A percentile compares a stretch with the other conserved stretches of the same genome.
phyloP scores from a whole-genome alignment of 129 eudicot genomes.

The Tagetes patula region DNA sequence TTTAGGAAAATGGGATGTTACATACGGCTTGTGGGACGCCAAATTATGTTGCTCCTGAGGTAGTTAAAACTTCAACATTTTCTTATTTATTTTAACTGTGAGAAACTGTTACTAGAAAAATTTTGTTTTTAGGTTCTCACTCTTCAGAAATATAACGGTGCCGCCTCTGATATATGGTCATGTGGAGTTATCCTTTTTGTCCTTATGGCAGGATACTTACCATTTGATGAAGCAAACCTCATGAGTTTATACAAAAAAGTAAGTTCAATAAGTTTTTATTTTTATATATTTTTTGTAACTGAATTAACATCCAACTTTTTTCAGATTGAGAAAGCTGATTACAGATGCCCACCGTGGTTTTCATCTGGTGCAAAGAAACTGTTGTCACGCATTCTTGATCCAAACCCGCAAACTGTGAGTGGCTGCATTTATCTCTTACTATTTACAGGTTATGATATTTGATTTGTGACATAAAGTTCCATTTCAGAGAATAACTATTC shows the following conservation, averaged over 20 bases:
- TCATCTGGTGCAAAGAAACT: conserved; percentile 58
- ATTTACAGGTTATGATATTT: neutral
- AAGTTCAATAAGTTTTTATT: conserved; percentile 21
- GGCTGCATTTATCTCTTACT: conserved; percentile 4
- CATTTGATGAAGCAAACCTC: conserved; percentile 87
- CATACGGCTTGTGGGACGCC: conserved; percentile 98
- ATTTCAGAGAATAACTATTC: conserved; percentile 72
- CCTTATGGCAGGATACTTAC: conserved; percentile 94
- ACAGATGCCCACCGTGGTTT: conserved; percentile 78
- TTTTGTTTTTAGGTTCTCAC: conserved; percentile 64
- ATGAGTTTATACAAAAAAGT: conserved; percentile 63
- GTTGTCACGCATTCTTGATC: conserved; percentile 69
- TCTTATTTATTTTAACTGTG: neutral
- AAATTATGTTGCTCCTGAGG: conserved; percentile 98
- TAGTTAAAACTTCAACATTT: conserved; percentile 29
- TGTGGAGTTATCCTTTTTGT: conserved; percentile 96
- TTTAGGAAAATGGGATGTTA: conserved; percentile 79
- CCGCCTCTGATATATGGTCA: conserved; percentile 88
- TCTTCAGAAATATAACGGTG: conserved; percentile 83
- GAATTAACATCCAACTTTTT: conserved; percentile 12
- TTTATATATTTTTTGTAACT: neutral
- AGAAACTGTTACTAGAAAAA: no score
- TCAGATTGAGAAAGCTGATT: conserved; percentile 72
- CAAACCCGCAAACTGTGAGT: conserved; percentile 80
- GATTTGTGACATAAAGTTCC: neutral